phyloP scores from a whole-genome alignment of 2,329 filamentous ascomycete genomes.

The Diaporthe citri region DNA sequence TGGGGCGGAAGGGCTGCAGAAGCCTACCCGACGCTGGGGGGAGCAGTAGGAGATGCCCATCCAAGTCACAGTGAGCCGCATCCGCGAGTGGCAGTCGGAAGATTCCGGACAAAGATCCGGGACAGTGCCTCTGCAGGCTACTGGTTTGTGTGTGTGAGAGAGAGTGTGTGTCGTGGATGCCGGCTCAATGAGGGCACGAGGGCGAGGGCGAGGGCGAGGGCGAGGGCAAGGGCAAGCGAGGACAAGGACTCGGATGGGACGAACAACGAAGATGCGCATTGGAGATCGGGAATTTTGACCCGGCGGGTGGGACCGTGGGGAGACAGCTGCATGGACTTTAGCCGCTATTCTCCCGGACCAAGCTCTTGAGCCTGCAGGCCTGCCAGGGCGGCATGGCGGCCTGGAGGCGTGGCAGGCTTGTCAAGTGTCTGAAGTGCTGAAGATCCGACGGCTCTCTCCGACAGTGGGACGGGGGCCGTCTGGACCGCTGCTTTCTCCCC shows the following conservation, averaged over 20 bases:
- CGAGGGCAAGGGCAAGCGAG: neutral
- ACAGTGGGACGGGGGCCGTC: slow-evolving; percentile 9
- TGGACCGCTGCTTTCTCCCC: slow-evolving; percentile 5
- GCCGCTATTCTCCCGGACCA: slow-evolving; percentile 22
- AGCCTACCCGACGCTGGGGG: slow-evolving; percentile 8
- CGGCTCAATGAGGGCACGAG: slow-evolving; percentile 1
- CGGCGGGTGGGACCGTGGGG: slow-evolving; percentile 23
- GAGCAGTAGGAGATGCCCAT: neutral
- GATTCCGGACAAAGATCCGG: neutral
- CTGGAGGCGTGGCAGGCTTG: slow-evolving; percentile 1
- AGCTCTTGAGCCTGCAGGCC: neutral
- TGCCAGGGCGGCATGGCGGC: neutral
- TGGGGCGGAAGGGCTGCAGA: slow-evolving; percentile 20
- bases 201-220: neutral
- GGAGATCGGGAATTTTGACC: slow-evolving; percentile 17
- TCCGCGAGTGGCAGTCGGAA: neutral
- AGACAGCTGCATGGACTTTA: slow-evolving; percentile 23
- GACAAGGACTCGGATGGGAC: too few species aligned
- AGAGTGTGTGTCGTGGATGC: neutral
- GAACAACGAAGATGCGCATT: neutral
- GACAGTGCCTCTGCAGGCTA: neutral
- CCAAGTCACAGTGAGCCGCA: neutral
- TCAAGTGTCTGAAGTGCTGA: slow-evolving; percentile 22
- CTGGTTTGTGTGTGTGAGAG: neutral
- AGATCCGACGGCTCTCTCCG: slow-evolving; percentile 27